Evolutionary conservation across 2,329 filamentous ascomycete genomes (phyloP).

Genomic region (Zarea fungicola): DNA sequence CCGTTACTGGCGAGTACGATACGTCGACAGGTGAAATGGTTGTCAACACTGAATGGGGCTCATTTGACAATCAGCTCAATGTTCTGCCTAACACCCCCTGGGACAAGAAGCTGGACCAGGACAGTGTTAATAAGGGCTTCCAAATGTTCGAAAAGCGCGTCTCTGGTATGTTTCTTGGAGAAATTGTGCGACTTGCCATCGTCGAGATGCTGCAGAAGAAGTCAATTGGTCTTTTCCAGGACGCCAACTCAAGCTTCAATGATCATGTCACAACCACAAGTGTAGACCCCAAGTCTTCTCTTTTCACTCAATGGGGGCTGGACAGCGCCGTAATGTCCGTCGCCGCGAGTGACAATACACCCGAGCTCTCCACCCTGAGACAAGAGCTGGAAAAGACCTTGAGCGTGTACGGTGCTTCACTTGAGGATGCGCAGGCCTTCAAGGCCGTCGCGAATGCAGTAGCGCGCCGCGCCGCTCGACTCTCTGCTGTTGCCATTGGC

Average conservation of each 20-base stretch:
- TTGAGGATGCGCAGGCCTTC: constrained; percentile 83
- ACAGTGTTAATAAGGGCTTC: constrained; percentile 84
- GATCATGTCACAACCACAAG: constrained; percentile 64
- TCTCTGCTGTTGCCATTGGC: constrained; percentile 82
- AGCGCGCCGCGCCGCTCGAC: constrained; percentile 78
- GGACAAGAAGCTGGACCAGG: constrained; percentile 71
- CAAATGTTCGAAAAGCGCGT: constrained; percentile 99
- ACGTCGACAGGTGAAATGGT: constrained; percentile 87
- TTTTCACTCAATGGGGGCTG: constrained; percentile 81
- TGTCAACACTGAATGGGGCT: constrained; percentile 97
- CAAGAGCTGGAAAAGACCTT: constrained; percentile 73
- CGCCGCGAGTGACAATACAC: constrained; percentile 72
- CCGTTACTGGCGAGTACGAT: constrained; percentile 66
- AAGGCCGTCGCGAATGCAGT: constrained; percentile 79
- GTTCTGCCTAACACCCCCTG: constrained; percentile 82
- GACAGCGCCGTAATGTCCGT: constrained; percentile 88
- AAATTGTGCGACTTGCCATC: constrained; percentile 78
- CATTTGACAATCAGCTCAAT: constrained; percentile 89
- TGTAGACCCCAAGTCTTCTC: constrained; percentile 57
- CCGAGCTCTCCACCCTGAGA: constrained; percentile 66
- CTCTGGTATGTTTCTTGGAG: constrained; percentile 96
- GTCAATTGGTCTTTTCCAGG: constrained; percentile 66
- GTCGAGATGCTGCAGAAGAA: constrained; percentile 66
- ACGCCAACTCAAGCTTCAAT: constrained; percentile 67
- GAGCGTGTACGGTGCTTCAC: constrained; percentile 67